These are phyloP conservation scores for Hemileia vastatrix DNA, from an alignment of 1,284 basidiomycete species.

Conservation along the genomic window DNA sequence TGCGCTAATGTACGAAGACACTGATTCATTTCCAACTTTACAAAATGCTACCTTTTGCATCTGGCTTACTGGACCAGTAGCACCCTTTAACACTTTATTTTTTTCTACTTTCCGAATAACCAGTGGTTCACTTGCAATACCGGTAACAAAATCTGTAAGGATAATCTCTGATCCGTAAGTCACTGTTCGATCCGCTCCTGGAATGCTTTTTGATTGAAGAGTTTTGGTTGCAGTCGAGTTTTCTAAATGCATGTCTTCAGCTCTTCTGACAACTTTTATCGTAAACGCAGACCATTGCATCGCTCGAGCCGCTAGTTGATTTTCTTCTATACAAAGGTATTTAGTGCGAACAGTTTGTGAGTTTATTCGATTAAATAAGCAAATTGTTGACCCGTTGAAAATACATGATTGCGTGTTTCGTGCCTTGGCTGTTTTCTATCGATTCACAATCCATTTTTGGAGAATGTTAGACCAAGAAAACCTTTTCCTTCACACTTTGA, in stretches of 20 bases:
- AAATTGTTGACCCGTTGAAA: constrained; percentile 76
- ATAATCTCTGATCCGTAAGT: constrained; percentile 84
- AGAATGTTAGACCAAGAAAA: constrained; percentile 52
- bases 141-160: constrained; percentile 70
- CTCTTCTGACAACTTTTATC: constrained; percentile 53
- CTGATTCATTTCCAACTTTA: constrained; percentile 50
- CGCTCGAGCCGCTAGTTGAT: constrained; percentile 72
- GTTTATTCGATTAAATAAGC: constrained; percentile 91
- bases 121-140: constrained; percentile 73
- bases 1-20: constrained; percentile 16
- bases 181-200: constrained; percentile 62
- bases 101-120: constrained; percentile 88
- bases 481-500: constrained; percentile 33
- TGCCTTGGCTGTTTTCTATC: constrained; percentile 91
- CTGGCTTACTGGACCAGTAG: constrained; percentile 83
- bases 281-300: constrained; percentile 86
- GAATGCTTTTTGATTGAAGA: constrained; percentile 13
- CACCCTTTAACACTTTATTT: constrained; percentile 61
- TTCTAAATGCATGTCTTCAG: constrained; percentile 30
- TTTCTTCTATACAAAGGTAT: constrained; percentile 83
- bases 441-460: constrained; percentile 82
- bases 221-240: constrained; percentile 26
- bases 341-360: constrained; percentile 93
- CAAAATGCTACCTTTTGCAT: constrained; percentile 92
- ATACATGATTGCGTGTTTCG: constrained; percentile 86